phyloP scores from a whole-genome alignment of 306 rosid species.

The peach (Prunus persica) region DNA sequence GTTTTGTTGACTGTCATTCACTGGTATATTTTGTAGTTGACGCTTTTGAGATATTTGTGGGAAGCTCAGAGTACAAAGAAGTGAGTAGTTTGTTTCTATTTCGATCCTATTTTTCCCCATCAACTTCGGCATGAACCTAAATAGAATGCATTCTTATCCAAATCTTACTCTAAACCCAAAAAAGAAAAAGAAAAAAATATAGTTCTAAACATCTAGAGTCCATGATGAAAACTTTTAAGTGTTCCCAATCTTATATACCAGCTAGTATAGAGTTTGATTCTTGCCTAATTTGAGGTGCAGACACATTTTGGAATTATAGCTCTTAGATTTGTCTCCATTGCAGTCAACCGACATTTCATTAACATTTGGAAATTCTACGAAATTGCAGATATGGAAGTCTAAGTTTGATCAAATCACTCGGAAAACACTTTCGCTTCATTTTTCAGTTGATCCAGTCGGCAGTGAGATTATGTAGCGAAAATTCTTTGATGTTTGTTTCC shows the following conservation, averaged over 20 bases:
- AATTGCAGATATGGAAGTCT: constrained; percentile 61
- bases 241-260: background rate
- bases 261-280: background rate
- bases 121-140: background rate
- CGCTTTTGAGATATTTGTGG: constrained; percentile 61
- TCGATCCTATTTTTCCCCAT: constrained; percentile 12
- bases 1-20: constrained; percentile 28
- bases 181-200: background rate
- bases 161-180: background rate
- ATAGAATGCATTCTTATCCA: background rate
- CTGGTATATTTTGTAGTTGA: constrained; percentile 56
- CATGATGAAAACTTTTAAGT: background rate
- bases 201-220: background rate
- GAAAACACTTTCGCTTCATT: constrained; percentile 64
- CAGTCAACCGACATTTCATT: constrained; percentile 7
- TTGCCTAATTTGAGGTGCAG: background rate
- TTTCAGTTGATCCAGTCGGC: constrained; percentile 81
- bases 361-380: background rate
- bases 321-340: background rate
- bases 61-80: constrained; percentile 73
- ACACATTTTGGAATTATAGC: background rate
- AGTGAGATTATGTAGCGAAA: constrained; percentile 79
- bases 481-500: constrained; percentile 39
- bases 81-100: constrained; percentile 43
- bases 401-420: constrained; percentile 65